Evolutionary conservation across 73 alveolate species (phyloP).

Genomic region (Tetrahymena thermophila): DNA sequence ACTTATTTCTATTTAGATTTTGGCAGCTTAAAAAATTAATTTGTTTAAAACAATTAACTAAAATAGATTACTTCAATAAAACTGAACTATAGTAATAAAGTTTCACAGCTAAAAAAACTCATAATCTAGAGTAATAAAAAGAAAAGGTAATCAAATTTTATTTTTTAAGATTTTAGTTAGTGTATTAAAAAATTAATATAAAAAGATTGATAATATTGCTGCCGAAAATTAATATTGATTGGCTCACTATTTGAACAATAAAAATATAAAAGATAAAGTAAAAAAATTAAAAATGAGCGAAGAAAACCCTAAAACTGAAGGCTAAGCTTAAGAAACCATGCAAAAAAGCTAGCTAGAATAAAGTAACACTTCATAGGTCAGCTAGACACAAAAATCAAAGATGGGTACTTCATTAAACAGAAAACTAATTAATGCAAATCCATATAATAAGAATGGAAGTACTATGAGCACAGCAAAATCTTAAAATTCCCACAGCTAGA

Average conservation of each 20-base stretch:
- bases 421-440: not conserved
- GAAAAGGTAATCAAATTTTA: not conserved
- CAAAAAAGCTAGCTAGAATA: not conserved
- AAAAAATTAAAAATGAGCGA: not conserved
- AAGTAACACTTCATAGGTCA: not conserved
- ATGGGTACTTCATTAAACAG: not conserved
- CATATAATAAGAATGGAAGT: not conserved
- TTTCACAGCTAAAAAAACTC: not conserved
- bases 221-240: not conserved
- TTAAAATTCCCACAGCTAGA: not conserved
- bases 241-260: not conserved
- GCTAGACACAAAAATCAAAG: not conserved
- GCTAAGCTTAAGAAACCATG: not conserved
- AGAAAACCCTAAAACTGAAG: not conserved
- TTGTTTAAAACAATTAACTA: too few species aligned
- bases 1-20: not conserved
- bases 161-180: not conserved
- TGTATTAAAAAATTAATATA: too few species aligned
- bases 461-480: not conserved
- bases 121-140: not conserved
- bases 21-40: not conserved
- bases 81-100: not conserved
- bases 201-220: not conserved
- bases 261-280: not conserved
- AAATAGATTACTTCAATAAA: not conserved